A percentile compares a stretch with the other conserved stretches of the same genome.
These are phyloP conservation scores for Tulasnella calospora DNA, from an alignment of 768 basidiomycete species.

Conservation along the genomic window DNA sequence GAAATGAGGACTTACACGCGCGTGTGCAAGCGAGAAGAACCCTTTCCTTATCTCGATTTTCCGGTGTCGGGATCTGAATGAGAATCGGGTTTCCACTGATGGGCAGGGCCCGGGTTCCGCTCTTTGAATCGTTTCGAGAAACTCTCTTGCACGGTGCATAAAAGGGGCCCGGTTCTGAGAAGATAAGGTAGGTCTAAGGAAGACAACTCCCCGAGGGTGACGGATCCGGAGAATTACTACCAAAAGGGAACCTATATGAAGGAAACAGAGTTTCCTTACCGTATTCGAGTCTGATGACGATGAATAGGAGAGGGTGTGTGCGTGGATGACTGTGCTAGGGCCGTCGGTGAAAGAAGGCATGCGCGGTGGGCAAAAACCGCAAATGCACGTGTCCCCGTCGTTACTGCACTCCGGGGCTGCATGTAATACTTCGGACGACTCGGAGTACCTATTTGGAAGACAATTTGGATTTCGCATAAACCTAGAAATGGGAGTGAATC, in stretches of 20 bases:
- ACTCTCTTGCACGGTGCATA: background rate
- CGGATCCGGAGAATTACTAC: background rate
- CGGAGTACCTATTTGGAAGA: background rate
- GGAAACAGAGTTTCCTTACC: background rate
- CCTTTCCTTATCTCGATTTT: slow-evolving; percentile 2
- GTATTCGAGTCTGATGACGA: background rate
- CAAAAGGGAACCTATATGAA: background rate
- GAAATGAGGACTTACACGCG: background rate
- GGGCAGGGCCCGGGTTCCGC: background rate
- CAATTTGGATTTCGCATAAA: background rate
- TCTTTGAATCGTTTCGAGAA: background rate
- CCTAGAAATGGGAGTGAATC: background rate
- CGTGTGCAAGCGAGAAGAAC: background rate
- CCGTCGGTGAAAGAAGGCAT: background rate
- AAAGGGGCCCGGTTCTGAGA: background rate
- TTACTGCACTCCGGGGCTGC: background rate
- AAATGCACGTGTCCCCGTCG: background rate
- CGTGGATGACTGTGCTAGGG: background rate
- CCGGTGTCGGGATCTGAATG: background rate
- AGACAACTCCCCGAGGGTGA: background rate
- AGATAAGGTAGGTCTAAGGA: background rate
- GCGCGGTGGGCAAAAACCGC: background rate
- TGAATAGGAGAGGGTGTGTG: background rate
- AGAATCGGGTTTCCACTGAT: background rate
- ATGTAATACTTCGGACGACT: background rate